Evolutionary conservation across 163 green algal genomes (phyloP), one percentile per base, ranked within the genome.

Genomic region (Scenedesmus sp.): DNA sequence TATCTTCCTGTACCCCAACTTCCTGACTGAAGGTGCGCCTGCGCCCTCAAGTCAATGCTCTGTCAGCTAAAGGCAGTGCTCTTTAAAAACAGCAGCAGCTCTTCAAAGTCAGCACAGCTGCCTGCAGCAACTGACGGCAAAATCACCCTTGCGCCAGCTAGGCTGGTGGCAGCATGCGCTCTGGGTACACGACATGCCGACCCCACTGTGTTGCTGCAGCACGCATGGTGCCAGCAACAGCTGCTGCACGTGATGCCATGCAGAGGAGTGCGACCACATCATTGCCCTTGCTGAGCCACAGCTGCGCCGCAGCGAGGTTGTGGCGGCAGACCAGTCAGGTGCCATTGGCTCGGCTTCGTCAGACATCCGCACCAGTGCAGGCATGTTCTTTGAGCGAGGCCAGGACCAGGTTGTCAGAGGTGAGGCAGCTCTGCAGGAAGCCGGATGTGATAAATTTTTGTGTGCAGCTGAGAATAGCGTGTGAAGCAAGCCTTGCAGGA

Each of bases 181-280:
- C 34, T 46, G 34, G 34, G 34, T 82, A 4, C 73, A 18, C 6
- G 18, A 9, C 5, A 7, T 79, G 67, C 67, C 18, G 67, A n/a
- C 18, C 9, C 12, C 13, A 26, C 20, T 26, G 67, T 7, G 18
- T 8, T n/a, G 67, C 10, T 34, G 18, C 67, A 9, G 67, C 67
- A 79, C 67, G 13, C 67, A n/a, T 34, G 67, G 8, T 9, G 67
- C 67, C 18, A 9, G 67, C 10, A n/a, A 12, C 67, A 46, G 67
- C 67, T 79, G 5, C 67, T 79, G 67, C 10, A 46, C 5, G 18
- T 79, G 20, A 16, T 34, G 62, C 12, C 62, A 26, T 34, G 66
- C 91, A 93, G 96, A 94, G 77, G 96, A 97, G 93, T 93, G 88
- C 77, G 95, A 96, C 66, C 94, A 96, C 86, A 94, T 97, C n/a